Evolutionary conservation across 2,329 filamentous ascomycete genomes (phyloP).

Genomic region (Bisporella sp.): DNA sequence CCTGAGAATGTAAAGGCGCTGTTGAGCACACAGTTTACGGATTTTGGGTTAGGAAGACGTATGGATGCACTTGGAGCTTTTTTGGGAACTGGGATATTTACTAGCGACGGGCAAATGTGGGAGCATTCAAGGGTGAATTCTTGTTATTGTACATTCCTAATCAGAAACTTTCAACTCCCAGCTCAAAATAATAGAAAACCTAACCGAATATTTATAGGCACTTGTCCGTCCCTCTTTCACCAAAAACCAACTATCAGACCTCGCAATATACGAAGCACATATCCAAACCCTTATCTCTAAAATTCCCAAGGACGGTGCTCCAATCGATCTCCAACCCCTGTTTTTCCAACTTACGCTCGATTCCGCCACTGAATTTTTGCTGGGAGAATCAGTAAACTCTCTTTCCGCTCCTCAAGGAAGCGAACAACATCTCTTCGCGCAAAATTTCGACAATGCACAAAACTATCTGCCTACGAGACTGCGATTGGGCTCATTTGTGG

Average conservation of each 20-base stretch:
- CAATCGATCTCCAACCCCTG: slow-evolving; percentile 43
- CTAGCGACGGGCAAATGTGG: slow-evolving; percentile 6
- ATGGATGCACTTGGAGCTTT: neutral
- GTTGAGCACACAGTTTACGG: slow-evolving; percentile 4
- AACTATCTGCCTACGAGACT: slow-evolving; percentile 15
- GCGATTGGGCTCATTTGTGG: slow-evolving; percentile 7
- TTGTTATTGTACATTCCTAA: no score
- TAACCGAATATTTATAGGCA: slow-evolving; percentile 19
- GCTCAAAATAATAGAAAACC: slow-evolving; percentile 4
- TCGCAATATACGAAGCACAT: slow-evolving; percentile 34
- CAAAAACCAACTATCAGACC: slow-evolving; percentile 42
- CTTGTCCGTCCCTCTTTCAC: slow-evolving; percentile 46
- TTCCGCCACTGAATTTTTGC: slow-evolving; percentile 53
- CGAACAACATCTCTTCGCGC: slow-evolving; percentile 17
- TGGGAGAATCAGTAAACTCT: slow-evolving; percentile 38
- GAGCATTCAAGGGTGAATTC: slow-evolving; percentile 19
- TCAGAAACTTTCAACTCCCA: no score
- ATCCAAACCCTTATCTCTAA: slow-evolving; percentile 29
- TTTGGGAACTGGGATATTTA: slow-evolving; percentile 7
- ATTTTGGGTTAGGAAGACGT: neutral
- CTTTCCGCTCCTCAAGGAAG: neutral
- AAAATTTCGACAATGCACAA: slow-evolving; percentile 27
- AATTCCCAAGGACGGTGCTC: slow-evolving; percentile 38
- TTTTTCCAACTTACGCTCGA: slow-evolving; percentile 52
- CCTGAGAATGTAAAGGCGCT: slow-evolving; percentile 8